A percentile compares a stretch with the other conserved stretches of the same genome.
These are phyloP conservation scores for Wickerhamiella australiensis DNA, from an alignment of 805 yeast genomes.

Conservation along the genomic window DNA sequence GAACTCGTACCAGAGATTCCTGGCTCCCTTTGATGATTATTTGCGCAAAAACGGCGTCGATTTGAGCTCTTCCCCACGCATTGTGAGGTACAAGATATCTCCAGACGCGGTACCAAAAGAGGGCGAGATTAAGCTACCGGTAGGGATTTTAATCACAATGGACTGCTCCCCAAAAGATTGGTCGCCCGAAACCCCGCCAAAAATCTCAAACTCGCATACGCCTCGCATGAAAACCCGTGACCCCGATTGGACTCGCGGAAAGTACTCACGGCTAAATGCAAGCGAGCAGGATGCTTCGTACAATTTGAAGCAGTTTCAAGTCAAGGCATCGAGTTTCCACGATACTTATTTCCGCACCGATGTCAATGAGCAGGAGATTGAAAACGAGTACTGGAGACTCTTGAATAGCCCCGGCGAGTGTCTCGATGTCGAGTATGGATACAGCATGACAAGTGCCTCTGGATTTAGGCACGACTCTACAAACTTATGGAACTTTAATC, in stretches of 20 bases:
- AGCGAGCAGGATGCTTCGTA: conserved; percentile 6
- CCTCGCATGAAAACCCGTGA: not conserved
- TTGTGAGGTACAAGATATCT: conserved; percentile 40
- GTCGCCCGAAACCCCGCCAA: not conserved
- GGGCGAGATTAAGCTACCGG: conserved; percentile 30
- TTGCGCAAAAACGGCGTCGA: conserved; percentile 24
- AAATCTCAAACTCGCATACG: not conserved
- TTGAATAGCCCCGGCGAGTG: conserved; percentile 3
- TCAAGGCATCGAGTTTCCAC: conserved; percentile 3
- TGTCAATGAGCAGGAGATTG: not conserved
- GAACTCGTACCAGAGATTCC: conserved; percentile 35
- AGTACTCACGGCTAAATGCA: not conserved
- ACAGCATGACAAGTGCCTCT: not conserved
- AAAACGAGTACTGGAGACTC: conserved; percentile 12
- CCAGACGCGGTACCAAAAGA: conserved; percentile 30
- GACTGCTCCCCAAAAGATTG: not conserved
- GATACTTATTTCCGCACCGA: not conserved
- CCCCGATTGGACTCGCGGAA: not conserved
- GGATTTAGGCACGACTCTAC: not conserved
- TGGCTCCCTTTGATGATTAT: conserved; percentile 28
- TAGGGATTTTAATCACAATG: conserved; percentile 6
- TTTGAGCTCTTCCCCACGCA: not conserved
- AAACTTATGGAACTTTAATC: conserved; percentile 55
- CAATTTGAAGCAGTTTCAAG: conserved; percentile 11
- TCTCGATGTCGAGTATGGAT: conserved; percentile 11